Base-by-base conservation (phyloP, 768 basidiomycete species). In the Pisolithus sp. region DNA sequence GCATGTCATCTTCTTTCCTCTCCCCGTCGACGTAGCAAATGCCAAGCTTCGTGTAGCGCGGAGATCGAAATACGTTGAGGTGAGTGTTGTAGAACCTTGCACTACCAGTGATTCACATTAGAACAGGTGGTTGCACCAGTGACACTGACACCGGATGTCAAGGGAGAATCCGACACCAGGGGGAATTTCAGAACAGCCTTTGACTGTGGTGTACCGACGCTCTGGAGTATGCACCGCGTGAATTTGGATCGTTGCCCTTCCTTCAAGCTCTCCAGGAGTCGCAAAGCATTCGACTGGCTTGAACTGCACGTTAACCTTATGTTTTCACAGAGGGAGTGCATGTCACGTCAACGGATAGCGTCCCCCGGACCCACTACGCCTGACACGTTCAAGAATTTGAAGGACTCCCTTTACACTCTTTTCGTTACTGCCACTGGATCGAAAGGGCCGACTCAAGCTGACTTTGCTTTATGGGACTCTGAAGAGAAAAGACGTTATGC, bases 21-120 rank as follows among this genome's bases (percentile, higher is more conserved):
- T 76, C 42, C 76, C 77, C 7, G 63, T 82, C 9, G 58, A 72
- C 34, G 67, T 68, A 4, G 53, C 57, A 18, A 65, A 66, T 12
- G 48, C 61, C 3, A 78, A 69, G 56, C 57, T 75, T 8, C 72
- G 78, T 5, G 56, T 82, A 31, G 81, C 81, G 7, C 71, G 81
- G 38, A 80, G 77, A 56, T 83, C 80, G 1, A 69, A 61, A 23
- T 83, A 78, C 52, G 64, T 82, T 2, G 72, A 68, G 60, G 69
- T 68, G 23, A 5, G 46, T 0, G 26, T 7, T 12, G 17, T 39
- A 3, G 13, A 12, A 17, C 5, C 2, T 1, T 12, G n/a, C 28
- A 38, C 6, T 44, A 26, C 12, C 31, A 7, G 13, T 37, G 15
- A 3, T 15, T 7, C n/a, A 36, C 26, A 36, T 39, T 30, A 34